Evolutionary conservation across 1,284 basidiomycete genomes (phyloP).

Genomic region (Malassezia yamatoensis): DNA sequence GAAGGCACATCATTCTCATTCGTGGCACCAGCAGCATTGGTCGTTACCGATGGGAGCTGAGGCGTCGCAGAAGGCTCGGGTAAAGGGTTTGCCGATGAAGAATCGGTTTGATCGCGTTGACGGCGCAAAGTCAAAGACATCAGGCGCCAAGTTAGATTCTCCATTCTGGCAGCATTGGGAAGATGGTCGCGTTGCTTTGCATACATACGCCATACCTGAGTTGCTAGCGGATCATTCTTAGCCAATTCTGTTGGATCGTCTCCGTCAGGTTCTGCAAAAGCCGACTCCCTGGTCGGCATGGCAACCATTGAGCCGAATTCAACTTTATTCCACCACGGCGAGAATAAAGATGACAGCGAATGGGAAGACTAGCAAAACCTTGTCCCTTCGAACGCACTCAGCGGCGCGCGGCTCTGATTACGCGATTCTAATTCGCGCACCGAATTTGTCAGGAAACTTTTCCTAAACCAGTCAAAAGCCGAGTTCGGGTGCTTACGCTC

Average conservation of each 20-base stretch:
- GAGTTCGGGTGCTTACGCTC: no score
- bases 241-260: conserved; percentile 47
- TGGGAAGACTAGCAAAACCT: no score
- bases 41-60: background rate
- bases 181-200: conserved; percentile 73
- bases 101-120: conserved; percentile 40
- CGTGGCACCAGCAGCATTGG: background rate
- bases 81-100: background rate
- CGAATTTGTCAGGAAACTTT: no score
- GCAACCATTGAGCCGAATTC: background rate
- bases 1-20: background rate
- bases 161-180: conserved; percentile 88
- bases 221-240: conserved; percentile 72
- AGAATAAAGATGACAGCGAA: background rate
- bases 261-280: background rate
- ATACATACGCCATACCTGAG: conserved; percentile 96
- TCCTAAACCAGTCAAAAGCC: no score
- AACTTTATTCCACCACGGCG: background rate
- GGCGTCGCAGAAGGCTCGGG: background rate
- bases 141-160: conserved; percentile 95
- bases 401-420: background rate
- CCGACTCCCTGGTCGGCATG: background rate
- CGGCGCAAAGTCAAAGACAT: conserved; percentile 78
- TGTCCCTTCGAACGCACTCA: background rate
- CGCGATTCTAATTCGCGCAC: no score